Percentiles rank a stretch among this genome's conserved stretches.
These are phyloP conservation scores for Aureobasidium pullulans DNA, from an alignment of 2,329 filamentous ascomycete species.

Conservation along the genomic window DNA sequence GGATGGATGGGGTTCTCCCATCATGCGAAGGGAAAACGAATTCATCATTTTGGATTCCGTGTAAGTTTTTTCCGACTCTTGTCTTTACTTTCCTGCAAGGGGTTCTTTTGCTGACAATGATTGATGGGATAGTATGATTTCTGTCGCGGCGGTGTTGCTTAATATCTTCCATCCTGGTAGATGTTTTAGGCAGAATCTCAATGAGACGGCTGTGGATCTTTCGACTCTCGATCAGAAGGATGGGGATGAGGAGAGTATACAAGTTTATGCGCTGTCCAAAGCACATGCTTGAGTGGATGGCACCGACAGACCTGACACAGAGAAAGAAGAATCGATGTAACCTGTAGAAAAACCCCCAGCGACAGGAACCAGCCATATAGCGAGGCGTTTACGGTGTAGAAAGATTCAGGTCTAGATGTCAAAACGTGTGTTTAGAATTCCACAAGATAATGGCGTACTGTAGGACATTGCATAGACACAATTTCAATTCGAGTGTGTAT, in stretches of 20 bases:
- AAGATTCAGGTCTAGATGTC: too few species aligned
- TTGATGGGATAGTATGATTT: neutral
- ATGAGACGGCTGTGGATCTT: neutral
- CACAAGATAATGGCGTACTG: too few species aligned
- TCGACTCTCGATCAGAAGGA: neutral
- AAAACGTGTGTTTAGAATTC: too few species aligned
- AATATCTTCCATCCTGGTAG: slow-evolving; percentile 28
- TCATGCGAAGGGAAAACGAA: slow-evolving; percentile 17
- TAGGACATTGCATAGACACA: too few species aligned
- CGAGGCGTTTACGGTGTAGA: neutral
- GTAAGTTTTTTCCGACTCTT: slow-evolving; percentile 3
- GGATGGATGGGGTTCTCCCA: slow-evolving; percentile 17
- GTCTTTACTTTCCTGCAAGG: neutral
- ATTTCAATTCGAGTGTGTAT: neutral
- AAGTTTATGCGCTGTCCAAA: neutral
- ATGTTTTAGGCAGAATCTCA: slow-evolving; percentile 19
- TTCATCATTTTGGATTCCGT: slow-evolving; percentile 19
- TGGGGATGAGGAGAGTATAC: neutral
- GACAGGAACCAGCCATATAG: neutral
- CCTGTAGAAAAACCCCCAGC: too few species aligned
- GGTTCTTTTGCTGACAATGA: neutral
- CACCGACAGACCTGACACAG: too few species aligned
- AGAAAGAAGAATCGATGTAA: too few species aligned
- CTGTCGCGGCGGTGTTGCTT: slow-evolving; percentile 22
- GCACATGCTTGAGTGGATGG: neutral